A percentile compares a stretch with the other conserved stretches of the same genome.
phyloP scores from a whole-genome alignment of 768 basidiomycete species.

The Gloeopeniophorella convolvens region DNA sequence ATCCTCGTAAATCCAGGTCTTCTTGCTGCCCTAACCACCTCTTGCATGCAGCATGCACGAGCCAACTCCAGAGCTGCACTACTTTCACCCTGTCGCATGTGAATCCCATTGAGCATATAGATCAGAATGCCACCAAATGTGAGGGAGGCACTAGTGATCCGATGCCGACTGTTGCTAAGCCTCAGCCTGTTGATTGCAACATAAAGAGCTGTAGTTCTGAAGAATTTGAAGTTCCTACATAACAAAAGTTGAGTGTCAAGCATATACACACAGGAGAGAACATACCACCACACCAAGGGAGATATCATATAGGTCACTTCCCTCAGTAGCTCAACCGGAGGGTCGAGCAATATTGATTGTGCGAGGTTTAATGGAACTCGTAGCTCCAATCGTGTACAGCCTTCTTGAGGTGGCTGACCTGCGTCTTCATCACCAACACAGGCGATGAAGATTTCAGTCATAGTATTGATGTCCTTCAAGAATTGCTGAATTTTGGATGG shows the following conservation, averaged over 20 bases:
- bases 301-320: not conserved
- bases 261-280: not conserved
- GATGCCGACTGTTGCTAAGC: not conserved
- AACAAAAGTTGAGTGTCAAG: not conserved
- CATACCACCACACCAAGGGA: not conserved
- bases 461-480: no score
- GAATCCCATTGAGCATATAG: not conserved
- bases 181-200: not conserved
- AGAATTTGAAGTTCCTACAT: not conserved
- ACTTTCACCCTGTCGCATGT: not conserved
- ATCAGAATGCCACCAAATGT: not conserved
- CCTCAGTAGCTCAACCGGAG: not conserved
- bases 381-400: not conserved
- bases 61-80: not conserved
- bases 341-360: not conserved
- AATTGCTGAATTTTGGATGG: no score
- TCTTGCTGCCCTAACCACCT: no score
- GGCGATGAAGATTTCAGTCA: no score
- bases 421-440: not conserved
- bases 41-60: not conserved
- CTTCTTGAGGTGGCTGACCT: not conserved
- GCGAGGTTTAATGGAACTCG: not conserved
- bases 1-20: no score
- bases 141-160: not conserved
- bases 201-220: not conserved